Percentiles rank a stretch among this genome's conserved stretches.
phyloP scores from a whole-genome alignment of 805 yeast genomes.

The Starmera pachycereana region DNA sequence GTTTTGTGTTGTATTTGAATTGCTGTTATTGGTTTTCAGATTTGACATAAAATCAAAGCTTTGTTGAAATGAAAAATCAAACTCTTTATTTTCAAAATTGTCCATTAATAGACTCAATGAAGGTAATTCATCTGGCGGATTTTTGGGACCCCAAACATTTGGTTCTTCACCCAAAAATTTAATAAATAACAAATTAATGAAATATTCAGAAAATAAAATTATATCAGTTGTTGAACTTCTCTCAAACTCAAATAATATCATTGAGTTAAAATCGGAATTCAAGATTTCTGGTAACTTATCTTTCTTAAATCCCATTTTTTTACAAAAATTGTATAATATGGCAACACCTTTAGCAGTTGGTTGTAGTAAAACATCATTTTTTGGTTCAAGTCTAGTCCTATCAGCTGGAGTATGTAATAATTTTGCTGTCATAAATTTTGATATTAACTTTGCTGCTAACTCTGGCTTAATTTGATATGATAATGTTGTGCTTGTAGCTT shows the following conservation, averaged over 20 bases:
- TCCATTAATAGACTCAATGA: conserved; percentile 16
- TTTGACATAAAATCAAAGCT: not conserved
- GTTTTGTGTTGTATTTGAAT: not conserved
- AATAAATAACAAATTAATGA: conserved; percentile 55
- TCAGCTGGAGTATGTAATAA: conserved; percentile 69
- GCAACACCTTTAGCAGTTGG: conserved; percentile 91
- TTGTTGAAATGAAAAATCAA: conserved; percentile 22
- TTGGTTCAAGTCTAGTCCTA: conserved; percentile 45
- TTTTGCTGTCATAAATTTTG: conserved; percentile 47
- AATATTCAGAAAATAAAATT: conserved; percentile 49
- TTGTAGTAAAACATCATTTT: conserved; percentile 41
- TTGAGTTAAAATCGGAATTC: conserved; percentile 51
- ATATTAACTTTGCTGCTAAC: conserved; percentile 36
- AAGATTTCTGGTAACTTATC: conserved; percentile 35
- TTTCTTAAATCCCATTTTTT: conserved; percentile 39
- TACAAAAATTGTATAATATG: conserved; percentile 49
- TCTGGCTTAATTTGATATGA: conserved; percentile 43
- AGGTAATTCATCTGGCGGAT: conserved; percentile 39
- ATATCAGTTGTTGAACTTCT: conserved; percentile 48
- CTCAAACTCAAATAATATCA: conserved; percentile 61
- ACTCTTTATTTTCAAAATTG: conserved; percentile 23
- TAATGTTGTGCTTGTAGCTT: conserved; percentile 41
- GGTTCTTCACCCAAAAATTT: conserved; percentile 56
- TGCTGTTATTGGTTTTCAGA: not conserved
- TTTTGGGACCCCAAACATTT: conserved; percentile 57